Conservation (phyloP, 352 stramenopile species). For the Phytophthora ramorum region DNA sequence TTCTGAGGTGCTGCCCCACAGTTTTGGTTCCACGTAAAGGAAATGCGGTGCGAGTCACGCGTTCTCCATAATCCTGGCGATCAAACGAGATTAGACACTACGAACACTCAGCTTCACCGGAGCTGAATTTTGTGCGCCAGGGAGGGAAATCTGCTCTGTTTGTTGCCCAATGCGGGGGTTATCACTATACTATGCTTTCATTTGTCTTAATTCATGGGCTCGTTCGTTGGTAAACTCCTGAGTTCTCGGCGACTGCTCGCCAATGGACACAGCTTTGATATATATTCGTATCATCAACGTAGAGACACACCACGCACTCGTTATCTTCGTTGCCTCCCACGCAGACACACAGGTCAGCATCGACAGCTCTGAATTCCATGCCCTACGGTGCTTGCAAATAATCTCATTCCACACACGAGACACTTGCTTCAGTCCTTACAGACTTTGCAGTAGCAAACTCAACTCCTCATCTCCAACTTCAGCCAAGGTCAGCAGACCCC, state of each 20-base stretch:
- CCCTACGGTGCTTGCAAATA: not conserved
- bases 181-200: no score
- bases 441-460: constrained; percentile 2
- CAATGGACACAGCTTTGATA: no score
- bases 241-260: no score
- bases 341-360: not conserved
- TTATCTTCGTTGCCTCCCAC: not conserved
- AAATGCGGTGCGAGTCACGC: constrained; percentile 1
- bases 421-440: not conserved
- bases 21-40: not conserved
- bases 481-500: not conserved
- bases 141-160: no score
- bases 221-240: no score
- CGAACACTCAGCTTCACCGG: no score
- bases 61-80: no score
- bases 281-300: constrained; percentile 8
- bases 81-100: no score
- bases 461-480: constrained; percentile 3
- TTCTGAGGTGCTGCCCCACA: not conserved
- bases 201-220: no score
- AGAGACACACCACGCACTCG: not conserved
- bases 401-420: no score
- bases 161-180: no score
- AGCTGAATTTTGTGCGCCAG: no score
- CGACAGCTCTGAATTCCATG: not conserved